phyloP scores from a whole-genome alignment of 345 rosid genomes.

The Anacardium occidentale region DNA sequence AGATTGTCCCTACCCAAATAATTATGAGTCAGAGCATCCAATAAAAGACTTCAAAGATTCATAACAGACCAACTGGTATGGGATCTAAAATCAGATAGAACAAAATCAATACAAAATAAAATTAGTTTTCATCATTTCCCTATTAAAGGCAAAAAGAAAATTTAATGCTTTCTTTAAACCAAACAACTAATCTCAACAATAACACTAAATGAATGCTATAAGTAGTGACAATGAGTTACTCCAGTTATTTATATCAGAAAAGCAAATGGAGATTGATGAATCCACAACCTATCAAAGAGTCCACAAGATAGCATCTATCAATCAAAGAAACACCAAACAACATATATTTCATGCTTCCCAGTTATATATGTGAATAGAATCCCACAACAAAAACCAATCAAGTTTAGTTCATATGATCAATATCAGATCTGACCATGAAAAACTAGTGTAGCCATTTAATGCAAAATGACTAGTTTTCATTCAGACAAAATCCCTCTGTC shows the following conservation, averaged over 20 bases:
- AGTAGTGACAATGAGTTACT: not conserved
- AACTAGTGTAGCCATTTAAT: not conserved
- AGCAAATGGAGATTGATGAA: not conserved
- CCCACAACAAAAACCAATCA: not conserved
- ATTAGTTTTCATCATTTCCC: not conserved
- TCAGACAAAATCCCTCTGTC: not conserved
- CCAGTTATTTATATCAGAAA: not conserved
- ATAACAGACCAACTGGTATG: not conserved
- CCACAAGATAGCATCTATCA: not conserved
- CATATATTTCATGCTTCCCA: not conserved
- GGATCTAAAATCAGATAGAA: not conserved
- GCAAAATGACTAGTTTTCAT: not conserved
- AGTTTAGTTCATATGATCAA: not conserved
- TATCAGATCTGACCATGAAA: not conserved
- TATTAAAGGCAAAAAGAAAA: not conserved
- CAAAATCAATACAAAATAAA: not conserved
- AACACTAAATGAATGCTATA: not conserved
- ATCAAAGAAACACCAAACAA: not conserved
- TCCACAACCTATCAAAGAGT: slow-evolving; percentile 3
- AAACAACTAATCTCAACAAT: not conserved
- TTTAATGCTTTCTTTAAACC: not conserved
- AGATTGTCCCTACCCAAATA: not conserved
- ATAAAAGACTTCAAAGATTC: slow-evolving; percentile 6
- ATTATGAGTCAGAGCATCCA: not conserved
- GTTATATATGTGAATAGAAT: not conserved